A percentile compares a stretch with the other conserved stretches of the same genome.
phyloP scores from a whole-genome alignment of 2,329 filamentous ascomycete species.

The Microascus cirrosus region DNA sequence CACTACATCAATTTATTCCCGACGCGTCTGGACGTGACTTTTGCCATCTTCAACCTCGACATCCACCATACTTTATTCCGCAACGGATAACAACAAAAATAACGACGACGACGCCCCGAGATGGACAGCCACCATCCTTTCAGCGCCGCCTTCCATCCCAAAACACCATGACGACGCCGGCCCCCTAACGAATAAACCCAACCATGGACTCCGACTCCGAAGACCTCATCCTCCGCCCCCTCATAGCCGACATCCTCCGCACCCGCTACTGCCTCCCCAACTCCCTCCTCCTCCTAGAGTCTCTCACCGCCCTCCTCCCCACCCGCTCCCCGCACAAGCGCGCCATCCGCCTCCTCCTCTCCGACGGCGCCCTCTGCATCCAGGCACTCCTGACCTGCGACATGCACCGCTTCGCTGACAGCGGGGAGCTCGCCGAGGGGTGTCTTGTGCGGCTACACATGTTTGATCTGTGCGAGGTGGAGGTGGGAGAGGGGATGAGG shows the following conservation, averaged over 20 bases:
- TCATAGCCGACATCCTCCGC: constrained; percentile 36
- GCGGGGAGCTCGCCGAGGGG: constrained; percentile 31
- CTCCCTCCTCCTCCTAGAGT: constrained; percentile 39
- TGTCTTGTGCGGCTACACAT: constrained; percentile 34
- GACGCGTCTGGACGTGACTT: not conserved
- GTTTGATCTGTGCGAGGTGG: constrained; percentile 15
- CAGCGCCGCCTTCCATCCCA: too few relatives aligned
- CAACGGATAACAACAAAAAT: too few relatives aligned
- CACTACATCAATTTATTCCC: not conserved
- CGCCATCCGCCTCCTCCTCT: constrained; percentile 33
- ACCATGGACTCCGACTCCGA: not conserved
- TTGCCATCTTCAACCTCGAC: too few relatives aligned
- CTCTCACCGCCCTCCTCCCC: constrained; percentile 24
- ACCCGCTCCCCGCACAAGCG: constrained; percentile 26
- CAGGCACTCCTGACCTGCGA: constrained; percentile 35
- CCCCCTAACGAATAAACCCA: not conserved
- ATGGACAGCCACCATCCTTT: too few relatives aligned
- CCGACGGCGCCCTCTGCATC: constrained; percentile 42
- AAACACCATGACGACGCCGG: not conserved
- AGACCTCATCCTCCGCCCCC: constrained; percentile 16
- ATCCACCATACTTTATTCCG: too few relatives aligned
- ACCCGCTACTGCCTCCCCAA: constrained; percentile 34
- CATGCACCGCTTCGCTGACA: constrained; percentile 36
- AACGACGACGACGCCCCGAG: too few relatives aligned
- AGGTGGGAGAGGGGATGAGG: constrained; percentile 6